A percentile compares a stretch with the other conserved stretches of the same genome.
Conservation (phyloP, 257 asterid species). For the Parsonsia alboflavescens region DNA sequence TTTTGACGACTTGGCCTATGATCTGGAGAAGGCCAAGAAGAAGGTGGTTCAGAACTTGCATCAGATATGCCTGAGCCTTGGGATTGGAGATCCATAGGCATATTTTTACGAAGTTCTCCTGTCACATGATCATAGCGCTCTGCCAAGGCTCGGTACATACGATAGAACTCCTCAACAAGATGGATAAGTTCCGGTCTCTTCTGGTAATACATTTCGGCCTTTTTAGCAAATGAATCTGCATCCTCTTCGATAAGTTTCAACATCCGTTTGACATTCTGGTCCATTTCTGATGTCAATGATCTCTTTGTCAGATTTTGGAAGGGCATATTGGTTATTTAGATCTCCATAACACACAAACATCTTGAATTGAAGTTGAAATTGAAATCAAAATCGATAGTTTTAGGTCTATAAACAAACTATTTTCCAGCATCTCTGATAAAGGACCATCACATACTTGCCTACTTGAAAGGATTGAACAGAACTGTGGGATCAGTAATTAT, state of each 20-base stretch:
- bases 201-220: slow-evolving; percentile 89
- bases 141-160: slow-evolving; percentile 70
- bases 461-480: slow-evolving; percentile 5
- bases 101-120: slow-evolving; percentile 59
- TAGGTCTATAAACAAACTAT: neutral
- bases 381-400: neutral
- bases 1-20: slow-evolving; percentile 36
- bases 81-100: slow-evolving; percentile 85
- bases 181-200: slow-evolving; percentile 71
- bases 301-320: slow-evolving; percentile 30
- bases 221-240: slow-evolving; percentile 84
- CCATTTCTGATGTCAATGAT: slow-evolving; percentile 69
- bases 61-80: slow-evolving; percentile 84
- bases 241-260: slow-evolving; percentile 76
- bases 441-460: neutral
- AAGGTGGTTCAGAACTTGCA: slow-evolving; percentile 61
- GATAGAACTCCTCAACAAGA: slow-evolving; percentile 71
- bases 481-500: neutral
- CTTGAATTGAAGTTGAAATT: neutral
- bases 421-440: neutral
- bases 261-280: slow-evolving; percentile 64
- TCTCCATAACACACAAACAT: neutral
- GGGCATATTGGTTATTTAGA: slow-evolving; percentile 15
- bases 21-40: slow-evolving; percentile 44
- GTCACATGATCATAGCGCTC: slow-evolving; percentile 79